Base-by-base conservation (phyloP, 495 filamentous ascomycete genomes). In the Bryoglossum gracile region DNA sequence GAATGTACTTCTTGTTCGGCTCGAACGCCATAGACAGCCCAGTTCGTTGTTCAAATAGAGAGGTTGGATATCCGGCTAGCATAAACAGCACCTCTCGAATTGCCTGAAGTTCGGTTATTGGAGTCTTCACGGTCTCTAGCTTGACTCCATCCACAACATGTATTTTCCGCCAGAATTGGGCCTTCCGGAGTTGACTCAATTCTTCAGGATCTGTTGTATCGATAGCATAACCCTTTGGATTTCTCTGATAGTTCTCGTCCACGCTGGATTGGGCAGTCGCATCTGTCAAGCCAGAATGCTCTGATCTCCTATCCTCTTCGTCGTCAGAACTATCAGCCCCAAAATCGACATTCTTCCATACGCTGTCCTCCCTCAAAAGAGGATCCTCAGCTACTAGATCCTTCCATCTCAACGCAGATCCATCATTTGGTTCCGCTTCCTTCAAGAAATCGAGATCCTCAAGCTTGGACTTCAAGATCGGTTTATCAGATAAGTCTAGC, bases 261-360 rank as follows among this genome's bases (percentile, higher is more conserved):
- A 68, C 38, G 23, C 63, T 68, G 14, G 61, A 68, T 16, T 44
- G 26, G 1, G 22, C 30, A 1, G 55, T 56, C 3, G 40, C 39
- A 8, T 55, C 48, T 26, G 53, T 56, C 14, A 41, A 23, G 14
- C 38, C 34, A 25, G 52, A 51, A 1, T 43, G 10, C 4, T 58
- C 59, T 1, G 48, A 51, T 36, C 49, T 51, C 1, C 63, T 65
- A 5, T 65, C 55, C 41, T 65, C 64, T n/a, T 73, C 75, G 11
- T 77, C 77, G 24, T 67, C 75, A n/a, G 85, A 88, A 32, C 76
- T 81, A 26, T 77, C 75, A 0, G 71, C 79, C 21, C 65, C 76
- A 59, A 84, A 94, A 55, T 92, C 81, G 51, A 89, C 77, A 54
- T 80, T 75, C 39, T 76, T 75, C 91, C 91, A 98, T 8, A 95